These are phyloP conservation scores for Plenodomus tracheiphilus DNA, from an alignment of 2,329 filamentous ascomycete species.

Conservation along the genomic window DNA sequence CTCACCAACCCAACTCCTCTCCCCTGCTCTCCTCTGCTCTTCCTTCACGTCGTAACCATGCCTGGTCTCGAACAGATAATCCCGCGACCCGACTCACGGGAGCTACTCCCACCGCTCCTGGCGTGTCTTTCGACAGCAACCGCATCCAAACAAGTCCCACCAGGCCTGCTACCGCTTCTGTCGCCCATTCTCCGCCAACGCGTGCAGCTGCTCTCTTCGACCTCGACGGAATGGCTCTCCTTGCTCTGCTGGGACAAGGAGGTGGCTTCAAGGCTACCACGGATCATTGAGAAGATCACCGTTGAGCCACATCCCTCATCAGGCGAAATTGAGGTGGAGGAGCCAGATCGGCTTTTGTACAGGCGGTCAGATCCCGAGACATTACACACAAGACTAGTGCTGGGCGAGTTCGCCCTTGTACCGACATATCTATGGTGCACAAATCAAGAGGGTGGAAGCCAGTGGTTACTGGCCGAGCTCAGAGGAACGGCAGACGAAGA, in stretches of 20 bases:
- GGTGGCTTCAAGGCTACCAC: constrained; percentile 61
- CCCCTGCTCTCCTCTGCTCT: neutral
- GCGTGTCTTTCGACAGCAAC: constrained; percentile 66
- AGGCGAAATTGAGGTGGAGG: constrained; percentile 76
- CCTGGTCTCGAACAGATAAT: constrained; percentile 57
- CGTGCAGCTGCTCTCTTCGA: constrained; percentile 64
- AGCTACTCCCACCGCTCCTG: constrained; percentile 64
- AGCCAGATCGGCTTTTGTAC: constrained; percentile 65
- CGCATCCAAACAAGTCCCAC: constrained; percentile 61
- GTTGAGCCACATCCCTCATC: constrained; percentile 81
- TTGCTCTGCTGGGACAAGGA: constrained; percentile 70
- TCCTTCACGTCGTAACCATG: constrained; percentile 21
- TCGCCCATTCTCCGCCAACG: constrained; percentile 67
- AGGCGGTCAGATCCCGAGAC: constrained; percentile 75
- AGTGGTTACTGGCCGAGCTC: constrained; percentile 75
- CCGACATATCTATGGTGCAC: constrained; percentile 72
- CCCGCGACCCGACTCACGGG: constrained; percentile 58
- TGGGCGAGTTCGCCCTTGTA: constrained; percentile 64
- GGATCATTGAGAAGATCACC: constrained; percentile 63
- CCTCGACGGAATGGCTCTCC: constrained; percentile 65
- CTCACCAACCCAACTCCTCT: neutral
- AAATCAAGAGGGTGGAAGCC: constrained; percentile 65
- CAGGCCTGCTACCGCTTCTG: constrained; percentile 62
- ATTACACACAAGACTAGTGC: constrained; percentile 66
- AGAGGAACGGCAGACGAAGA: constrained; percentile 59